Conservation (phyloP, 176 grass and related monocot species). For the Eragrostis nindensis region DNA sequence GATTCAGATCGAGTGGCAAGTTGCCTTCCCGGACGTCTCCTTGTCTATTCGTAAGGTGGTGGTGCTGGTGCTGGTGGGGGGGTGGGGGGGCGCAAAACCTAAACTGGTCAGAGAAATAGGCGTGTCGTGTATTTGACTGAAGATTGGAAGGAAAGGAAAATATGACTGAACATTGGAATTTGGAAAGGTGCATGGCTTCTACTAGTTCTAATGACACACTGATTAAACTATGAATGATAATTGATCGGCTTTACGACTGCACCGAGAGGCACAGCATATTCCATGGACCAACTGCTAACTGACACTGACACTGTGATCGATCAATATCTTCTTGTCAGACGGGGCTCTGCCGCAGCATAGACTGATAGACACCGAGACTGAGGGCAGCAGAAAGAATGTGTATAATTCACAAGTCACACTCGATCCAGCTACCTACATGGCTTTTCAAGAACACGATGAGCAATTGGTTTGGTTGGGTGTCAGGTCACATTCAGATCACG, state of each 20-base stretch:
- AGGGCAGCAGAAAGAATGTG: not conserved
- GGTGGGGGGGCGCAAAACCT: no score
- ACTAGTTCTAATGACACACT: not conserved
- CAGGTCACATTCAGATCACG: slow-evolving; percentile 15
- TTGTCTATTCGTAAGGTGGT: not conserved
- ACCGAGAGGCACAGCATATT: not conserved
- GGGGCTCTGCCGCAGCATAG: not conserved
- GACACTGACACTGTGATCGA: not conserved
- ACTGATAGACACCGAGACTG: not conserved
- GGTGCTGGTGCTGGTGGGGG: no score
- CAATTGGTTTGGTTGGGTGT: not conserved
- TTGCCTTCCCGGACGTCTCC: not conserved
- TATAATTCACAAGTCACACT: not conserved
- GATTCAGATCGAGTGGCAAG: not conserved
- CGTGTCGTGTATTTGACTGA: not conserved
- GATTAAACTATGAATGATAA: not conserved
- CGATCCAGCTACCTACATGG: not conserved
- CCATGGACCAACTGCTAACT: not conserved
- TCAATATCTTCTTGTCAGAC: not conserved
- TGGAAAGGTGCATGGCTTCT: not conserved
- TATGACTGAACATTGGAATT: not conserved
- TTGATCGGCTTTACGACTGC: not conserved
- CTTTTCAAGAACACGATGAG: not conserved
- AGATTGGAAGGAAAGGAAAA: no score
- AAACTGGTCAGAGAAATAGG: slow-evolving; percentile 1